Conservation (phyloP, 805 yeast genomes). For the Saccharomycopsis sp. region DNA sequence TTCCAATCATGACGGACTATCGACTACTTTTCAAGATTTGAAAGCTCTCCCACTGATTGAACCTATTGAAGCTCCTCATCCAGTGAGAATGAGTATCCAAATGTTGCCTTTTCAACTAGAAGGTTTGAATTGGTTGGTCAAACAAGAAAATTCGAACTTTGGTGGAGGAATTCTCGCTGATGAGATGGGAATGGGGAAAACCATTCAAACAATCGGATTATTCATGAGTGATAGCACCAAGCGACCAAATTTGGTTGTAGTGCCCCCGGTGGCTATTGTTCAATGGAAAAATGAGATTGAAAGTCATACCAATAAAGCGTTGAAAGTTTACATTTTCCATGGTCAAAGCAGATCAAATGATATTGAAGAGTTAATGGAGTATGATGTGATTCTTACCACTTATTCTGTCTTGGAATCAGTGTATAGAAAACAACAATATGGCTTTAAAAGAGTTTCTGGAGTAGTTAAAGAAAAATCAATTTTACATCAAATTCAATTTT, state of each 20-base stretch:
- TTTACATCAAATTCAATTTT: slow-evolving; percentile 64
- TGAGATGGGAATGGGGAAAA: slow-evolving; percentile 99
- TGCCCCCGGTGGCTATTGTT: slow-evolving; percentile 97
- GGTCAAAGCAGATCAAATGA: slow-evolving; percentile 69
- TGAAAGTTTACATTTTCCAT: slow-evolving; percentile 68
- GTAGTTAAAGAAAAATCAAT: slow-evolving; percentile 65
- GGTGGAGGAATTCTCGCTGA: slow-evolving; percentile 93
- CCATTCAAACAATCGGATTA: slow-evolving; percentile 89
- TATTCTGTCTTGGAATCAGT: slow-evolving; percentile 88
- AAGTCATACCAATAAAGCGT: slow-evolving; percentile 61
- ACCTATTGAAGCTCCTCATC: slow-evolving; percentile 58
- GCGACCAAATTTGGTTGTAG: slow-evolving; percentile 80
- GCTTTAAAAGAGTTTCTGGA: slow-evolving; percentile 66
- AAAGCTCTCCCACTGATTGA: slow-evolving; percentile 34
- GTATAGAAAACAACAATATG: slow-evolving; percentile 71
- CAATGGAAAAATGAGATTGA: slow-evolving; percentile 96
- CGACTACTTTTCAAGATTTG: slow-evolving; percentile 59
- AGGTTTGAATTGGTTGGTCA: slow-evolving; percentile 80
- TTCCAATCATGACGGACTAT: slow-evolving; percentile 70
- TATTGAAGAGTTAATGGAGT: slow-evolving; percentile 40
- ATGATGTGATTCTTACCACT: slow-evolving; percentile 82
- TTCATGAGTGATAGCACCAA: slow-evolving; percentile 59
- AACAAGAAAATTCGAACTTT: slow-evolving; percentile 71
- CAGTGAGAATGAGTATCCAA: slow-evolving; percentile 61
- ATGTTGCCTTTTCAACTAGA: slow-evolving; percentile 88